These are phyloP conservation scores for Lachancea sp. DNA, from an alignment of 805 yeast genomes.

Conservation along the genomic window DNA sequence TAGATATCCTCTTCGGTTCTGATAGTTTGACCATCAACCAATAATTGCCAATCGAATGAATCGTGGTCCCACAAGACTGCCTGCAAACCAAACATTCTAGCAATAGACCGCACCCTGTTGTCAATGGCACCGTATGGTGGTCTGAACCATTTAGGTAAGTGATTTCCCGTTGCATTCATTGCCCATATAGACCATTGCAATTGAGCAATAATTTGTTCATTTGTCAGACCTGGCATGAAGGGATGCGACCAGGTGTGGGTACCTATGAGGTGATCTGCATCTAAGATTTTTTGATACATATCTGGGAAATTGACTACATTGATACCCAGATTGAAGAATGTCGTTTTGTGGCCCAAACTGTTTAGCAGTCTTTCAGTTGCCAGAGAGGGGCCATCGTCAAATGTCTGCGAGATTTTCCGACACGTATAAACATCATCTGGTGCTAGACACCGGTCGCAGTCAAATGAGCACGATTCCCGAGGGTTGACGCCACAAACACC, in stretches of 20 bases:
- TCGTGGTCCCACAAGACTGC: conserved; percentile 89
- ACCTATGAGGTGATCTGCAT: conserved; percentile 71
- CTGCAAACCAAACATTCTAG: conserved; percentile 79
- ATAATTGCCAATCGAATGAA: conserved; percentile 83
- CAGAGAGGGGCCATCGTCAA: conserved; percentile 91
- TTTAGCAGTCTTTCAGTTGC: conserved; percentile 56
- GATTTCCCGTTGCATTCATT: conserved; percentile 87
- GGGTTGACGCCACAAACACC: conserved; percentile 52
- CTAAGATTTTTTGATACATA: conserved; percentile 49
- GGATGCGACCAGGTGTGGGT: conserved; percentile 93
- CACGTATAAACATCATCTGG: conserved; percentile 75
- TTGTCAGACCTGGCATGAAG: conserved; percentile 67
- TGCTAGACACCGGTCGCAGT: conserved; percentile 72
- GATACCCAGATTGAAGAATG: conserved; percentile 81
- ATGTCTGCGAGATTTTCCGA: conserved; percentile 70
- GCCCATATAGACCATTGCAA: conserved; percentile 97
- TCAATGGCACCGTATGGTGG: conserved; percentile 97
- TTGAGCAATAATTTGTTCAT: conserved; percentile 82
- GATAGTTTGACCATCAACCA: conserved; percentile 34
- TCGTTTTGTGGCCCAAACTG: conserved; percentile 49
- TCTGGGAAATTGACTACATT: conserved; percentile 76
- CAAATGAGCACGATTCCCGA: conserved; percentile 68
- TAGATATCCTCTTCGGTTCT: conserved; percentile 49
- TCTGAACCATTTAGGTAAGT: conserved; percentile 86
- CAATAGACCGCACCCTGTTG: conserved; percentile 72